Conservation (phyloP, 306 rosid genomes). For the Sicyos edulis region DNA sequence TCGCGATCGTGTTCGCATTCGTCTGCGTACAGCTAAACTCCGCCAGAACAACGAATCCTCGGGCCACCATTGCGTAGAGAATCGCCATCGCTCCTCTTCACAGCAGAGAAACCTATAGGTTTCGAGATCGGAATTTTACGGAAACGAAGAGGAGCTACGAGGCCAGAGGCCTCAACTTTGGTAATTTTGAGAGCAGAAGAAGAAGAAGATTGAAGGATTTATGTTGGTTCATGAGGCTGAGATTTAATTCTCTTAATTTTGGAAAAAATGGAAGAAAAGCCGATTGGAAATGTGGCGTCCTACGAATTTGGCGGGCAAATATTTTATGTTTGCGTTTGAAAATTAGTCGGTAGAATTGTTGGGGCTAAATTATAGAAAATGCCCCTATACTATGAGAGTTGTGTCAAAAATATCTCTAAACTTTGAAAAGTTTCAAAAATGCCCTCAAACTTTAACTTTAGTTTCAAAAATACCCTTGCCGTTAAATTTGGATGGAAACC, state of each 20-base stretch:
- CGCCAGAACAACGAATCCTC: constrained; percentile 43
- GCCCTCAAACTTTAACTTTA: too few relatives aligned
- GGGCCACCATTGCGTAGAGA: constrained; percentile 46
- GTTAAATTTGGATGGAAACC: too few relatives aligned
- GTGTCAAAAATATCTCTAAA: too few relatives aligned
- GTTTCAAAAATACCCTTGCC: too few relatives aligned
- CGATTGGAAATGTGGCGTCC: constrained; percentile 11
- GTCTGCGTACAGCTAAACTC: constrained; percentile 41
- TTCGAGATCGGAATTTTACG: neutral
- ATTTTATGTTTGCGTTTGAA: neutral
- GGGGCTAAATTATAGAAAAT: too few relatives aligned
- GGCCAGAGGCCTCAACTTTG: constrained; percentile 15
- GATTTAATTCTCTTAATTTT: neutral
- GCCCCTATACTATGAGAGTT: too few relatives aligned
- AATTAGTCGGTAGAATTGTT: neutral
- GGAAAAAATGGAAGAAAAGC: too few relatives aligned
- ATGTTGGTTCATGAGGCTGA: neutral
- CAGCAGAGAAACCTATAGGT: neutral
- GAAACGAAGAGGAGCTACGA: neutral
- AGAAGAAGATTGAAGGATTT: neutral
- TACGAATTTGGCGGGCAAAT: constrained; percentile 20
- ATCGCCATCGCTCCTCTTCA: constrained; percentile 38
- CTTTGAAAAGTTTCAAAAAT: too few relatives aligned
- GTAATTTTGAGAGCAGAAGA: neutral
- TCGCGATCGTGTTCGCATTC: constrained; percentile 43